Percentiles rank a stretch among this genome's conserved stretches.
Conservation (phyloP, 2,329 filamentous ascomycete species). For the Arthrocladium fulminans region DNA sequence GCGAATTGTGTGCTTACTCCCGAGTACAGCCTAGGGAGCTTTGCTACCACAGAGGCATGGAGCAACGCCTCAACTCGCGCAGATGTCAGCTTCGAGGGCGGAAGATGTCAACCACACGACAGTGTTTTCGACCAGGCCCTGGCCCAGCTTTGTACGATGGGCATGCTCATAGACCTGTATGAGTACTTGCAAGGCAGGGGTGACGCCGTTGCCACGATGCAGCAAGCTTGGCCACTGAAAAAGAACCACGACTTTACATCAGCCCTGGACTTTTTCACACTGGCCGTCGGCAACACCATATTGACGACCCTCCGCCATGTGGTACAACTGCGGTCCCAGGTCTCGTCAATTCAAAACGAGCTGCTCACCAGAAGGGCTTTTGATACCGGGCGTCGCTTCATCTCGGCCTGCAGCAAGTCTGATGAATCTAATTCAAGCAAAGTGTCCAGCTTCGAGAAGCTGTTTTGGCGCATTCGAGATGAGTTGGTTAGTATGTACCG, state of each 20-base stretch:
- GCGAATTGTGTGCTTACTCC: background rate
- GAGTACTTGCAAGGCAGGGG: background rate
- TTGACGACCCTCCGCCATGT: background rate
- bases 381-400: background rate
- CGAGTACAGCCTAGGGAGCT: background rate
- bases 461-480: background rate
- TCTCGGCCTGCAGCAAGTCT: background rate
- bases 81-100: background rate
- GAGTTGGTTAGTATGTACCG: background rate
- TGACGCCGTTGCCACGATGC: background rate
- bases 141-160: constrained; percentile 2
- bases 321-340: background rate
- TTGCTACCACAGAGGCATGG: background rate
- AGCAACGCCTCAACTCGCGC: background rate
- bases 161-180: background rate
- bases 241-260: background rate
- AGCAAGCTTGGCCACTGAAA: constrained; percentile 1
- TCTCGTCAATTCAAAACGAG: background rate
- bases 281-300: background rate
- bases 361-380: background rate
- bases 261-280: background rate
- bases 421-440: background rate
- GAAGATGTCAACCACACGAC: background rate
- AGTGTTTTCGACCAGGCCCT: background rate
- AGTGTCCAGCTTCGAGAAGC: background rate